A percentile compares a stretch with the other conserved stretches of the same genome.
Conservation (phyloP, 371 early-diverging fungal genomes). For the Saksenaea vasiformis region DNA sequence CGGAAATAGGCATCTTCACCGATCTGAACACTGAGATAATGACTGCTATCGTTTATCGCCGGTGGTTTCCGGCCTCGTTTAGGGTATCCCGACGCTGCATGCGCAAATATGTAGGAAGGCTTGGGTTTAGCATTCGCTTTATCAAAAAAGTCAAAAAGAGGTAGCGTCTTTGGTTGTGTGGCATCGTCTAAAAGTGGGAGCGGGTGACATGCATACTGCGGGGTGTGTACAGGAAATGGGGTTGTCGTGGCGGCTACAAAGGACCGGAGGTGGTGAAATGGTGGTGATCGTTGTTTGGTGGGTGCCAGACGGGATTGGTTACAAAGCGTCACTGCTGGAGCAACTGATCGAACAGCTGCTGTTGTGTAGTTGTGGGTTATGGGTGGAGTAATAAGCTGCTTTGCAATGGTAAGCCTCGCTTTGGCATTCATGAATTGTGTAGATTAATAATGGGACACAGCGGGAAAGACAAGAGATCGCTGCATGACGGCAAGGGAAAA, state of each 20-base stretch:
- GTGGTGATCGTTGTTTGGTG: neutral
- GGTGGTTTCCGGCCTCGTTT: constrained; percentile 49
- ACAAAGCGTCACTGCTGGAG: neutral
- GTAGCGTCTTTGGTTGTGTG: constrained; percentile 7
- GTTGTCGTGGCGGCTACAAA: neutral
- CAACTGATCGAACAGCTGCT: neutral
- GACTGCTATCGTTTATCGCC: constrained; percentile 56
- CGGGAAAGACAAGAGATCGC: neutral
- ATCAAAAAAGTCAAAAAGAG: constrained; percentile 33
- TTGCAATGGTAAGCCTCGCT: constrained; percentile 1
- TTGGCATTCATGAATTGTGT: neutral
- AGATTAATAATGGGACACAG: neutral
- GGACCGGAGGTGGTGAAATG: neutral
- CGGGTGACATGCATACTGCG: neutral
- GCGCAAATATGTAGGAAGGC: constrained; percentile 62
- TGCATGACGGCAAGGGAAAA: neutral
- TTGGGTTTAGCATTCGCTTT: constrained; percentile 43
- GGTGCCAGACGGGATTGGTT: neutral
- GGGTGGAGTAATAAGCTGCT: neutral
- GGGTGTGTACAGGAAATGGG: neutral
- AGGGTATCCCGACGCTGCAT: constrained; percentile 76
- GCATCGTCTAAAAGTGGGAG: neutral
- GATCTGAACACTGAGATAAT: constrained; percentile 71
- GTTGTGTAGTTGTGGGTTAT: neutral
- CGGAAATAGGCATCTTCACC: constrained; percentile 85